These are phyloP conservation scores for Hypoxylon sp. DNA, from an alignment of 2,329 filamentous ascomycete genomes.

Conservation along the genomic window DNA sequence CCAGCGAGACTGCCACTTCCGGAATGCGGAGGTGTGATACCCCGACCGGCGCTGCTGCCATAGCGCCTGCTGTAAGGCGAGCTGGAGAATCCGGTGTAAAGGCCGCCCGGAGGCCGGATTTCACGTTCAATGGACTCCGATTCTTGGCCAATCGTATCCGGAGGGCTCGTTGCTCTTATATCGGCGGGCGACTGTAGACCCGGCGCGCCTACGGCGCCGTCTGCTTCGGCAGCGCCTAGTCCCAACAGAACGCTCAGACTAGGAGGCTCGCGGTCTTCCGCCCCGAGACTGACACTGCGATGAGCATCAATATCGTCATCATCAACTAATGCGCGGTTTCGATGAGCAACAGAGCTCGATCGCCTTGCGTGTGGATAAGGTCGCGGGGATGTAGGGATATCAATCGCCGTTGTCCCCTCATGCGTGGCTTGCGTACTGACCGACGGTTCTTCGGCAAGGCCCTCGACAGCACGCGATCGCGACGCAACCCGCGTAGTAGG, in stretches of 20 bases:
- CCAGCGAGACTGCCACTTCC: slow-evolving; percentile 55
- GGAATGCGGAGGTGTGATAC: slow-evolving; percentile 53
- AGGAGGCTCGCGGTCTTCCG: slow-evolving; percentile 74
- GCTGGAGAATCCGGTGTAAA: slow-evolving; percentile 59
- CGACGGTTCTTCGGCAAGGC: slow-evolving; percentile 56
- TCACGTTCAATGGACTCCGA: slow-evolving; percentile 60
- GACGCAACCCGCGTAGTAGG: slow-evolving; percentile 50
- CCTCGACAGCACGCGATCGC: slow-evolving; percentile 48
- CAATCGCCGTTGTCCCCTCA: slow-evolving; percentile 75
- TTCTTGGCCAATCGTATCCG: slow-evolving; percentile 59
- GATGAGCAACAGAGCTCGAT: slow-evolving; percentile 79
- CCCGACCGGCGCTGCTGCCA: slow-evolving; percentile 54
- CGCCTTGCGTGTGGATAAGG: slow-evolving; percentile 69
- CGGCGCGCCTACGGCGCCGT: slow-evolving; percentile 54
- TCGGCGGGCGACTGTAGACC: slow-evolving; percentile 61
- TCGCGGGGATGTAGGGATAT: slow-evolving; percentile 80
- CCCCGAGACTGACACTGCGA: slow-evolving; percentile 77
- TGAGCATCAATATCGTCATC: slow-evolving; percentile 75
- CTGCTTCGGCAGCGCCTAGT: slow-evolving; percentile 59
- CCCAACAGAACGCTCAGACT: slow-evolving; percentile 75
- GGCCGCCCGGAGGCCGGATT: slow-evolving; percentile 62
- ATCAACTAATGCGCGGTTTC: slow-evolving; percentile 67
- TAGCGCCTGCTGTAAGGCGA: slow-evolving; percentile 66
- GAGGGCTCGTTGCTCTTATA: slow-evolving; percentile 58
- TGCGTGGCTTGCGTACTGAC: slow-evolving; percentile 59